Evolutionary conservation across 2,329 filamentous ascomycete species (phyloP), one percentile per base, ranked within the genome.

Genomic region (Pestalotiopsis sp.): DNA sequence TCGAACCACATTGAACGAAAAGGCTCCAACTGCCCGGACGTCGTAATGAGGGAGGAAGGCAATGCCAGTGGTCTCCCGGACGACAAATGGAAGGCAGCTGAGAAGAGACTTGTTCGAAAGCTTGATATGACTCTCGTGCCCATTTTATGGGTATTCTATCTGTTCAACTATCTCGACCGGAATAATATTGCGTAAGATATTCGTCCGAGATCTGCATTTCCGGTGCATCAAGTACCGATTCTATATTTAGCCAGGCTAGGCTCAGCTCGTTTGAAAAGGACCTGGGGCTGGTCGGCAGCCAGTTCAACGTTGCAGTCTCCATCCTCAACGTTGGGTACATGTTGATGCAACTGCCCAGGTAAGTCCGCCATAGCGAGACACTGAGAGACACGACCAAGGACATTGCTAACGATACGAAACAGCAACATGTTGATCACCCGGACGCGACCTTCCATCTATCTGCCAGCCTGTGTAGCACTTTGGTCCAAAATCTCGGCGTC

Each of bases 111-210:
- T 10, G 78, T 81, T 35, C 75, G 71, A 35, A 80, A 79, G 68
- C 71, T 81, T 2, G 79, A 80, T 65, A 61, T 74, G 30, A 76
- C 75, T 65, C 79, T 81, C 55, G 76, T 81, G 68, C 79, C 79
- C 11, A 76, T 72, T 14, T 70, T 80, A 4, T 80, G 78, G 77
- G 65, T 74, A 24, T 79, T 77, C 72, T 68, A 73, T 66, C 71
- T 75, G 64, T 68, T 76, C 64, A 78, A 75, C 68, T 77, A 75
- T 59, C 73, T 79, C 13, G 77, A 78, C 65, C 73, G 78, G 30
- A 78, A 77, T 68, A 84, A 87, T 68, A 86, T 88, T 68, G 84
- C 86, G 9, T 83, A 73, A 26, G 82, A 79, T 3, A 52, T 20
- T 58, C 22, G 3, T 58, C 74, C 76, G 63, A 77, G 73, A 35